Conservation (phyloP, 257 asterid genomes). For the Parsonsia alboflavescens region DNA sequence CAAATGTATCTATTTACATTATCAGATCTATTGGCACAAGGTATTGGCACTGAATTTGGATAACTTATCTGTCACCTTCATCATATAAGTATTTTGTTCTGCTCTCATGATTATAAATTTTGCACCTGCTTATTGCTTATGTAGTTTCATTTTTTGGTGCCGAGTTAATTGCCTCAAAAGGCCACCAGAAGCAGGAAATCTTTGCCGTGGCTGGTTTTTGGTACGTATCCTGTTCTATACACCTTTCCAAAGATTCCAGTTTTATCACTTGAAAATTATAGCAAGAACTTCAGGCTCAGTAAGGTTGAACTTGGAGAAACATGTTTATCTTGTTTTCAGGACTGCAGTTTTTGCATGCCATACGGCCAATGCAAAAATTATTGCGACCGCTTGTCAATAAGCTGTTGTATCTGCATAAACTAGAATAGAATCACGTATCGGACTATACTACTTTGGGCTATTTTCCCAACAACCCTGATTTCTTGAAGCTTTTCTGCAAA, state of each 20-base stretch:
- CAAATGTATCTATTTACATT: too few relatives aligned
- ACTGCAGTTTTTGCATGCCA: neutral
- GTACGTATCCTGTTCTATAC: neutral
- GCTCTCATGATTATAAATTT: neutral
- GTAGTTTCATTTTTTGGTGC: neutral
- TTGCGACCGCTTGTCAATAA: neutral
- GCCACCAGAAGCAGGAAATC: neutral
- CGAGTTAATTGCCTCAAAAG: too few relatives aligned
- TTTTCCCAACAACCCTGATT: neutral
- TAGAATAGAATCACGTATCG: neutral
- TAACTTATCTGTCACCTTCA: neutral
- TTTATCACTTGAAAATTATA: neutral
- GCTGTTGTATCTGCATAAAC: neutral
- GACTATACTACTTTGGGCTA: neutral
- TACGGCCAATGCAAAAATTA: neutral
- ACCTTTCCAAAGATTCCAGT: neutral
- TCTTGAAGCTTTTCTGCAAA: too few relatives aligned
- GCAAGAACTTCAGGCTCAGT: neutral
- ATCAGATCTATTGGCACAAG: too few relatives aligned
- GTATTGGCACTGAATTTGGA: neutral
- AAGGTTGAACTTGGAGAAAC: neutral
- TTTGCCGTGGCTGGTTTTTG: neutral
- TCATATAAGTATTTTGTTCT: too few relatives aligned
- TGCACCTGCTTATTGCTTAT: neutral
- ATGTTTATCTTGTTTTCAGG: neutral